Percentiles rank a stretch among this genome's conserved stretches.
Evolutionary conservation across 2,329 filamentous ascomycete species (phyloP).

Genomic region (Neonectria magnoliae): DNA sequence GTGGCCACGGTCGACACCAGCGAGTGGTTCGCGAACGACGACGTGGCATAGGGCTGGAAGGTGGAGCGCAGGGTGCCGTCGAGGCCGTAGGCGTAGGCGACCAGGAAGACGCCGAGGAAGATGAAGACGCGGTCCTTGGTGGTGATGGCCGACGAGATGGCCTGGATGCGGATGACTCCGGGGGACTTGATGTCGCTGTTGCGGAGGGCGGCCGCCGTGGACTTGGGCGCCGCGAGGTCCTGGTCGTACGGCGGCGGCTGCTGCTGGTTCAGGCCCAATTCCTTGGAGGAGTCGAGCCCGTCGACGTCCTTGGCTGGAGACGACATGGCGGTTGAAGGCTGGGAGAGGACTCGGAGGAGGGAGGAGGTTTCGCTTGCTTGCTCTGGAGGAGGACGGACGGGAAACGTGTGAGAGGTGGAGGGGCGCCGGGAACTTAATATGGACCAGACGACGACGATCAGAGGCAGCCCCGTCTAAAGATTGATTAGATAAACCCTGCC

Average conservation of each 20-base stretch:
- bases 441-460: neutral
- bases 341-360: neutral
- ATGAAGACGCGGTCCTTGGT: slow-evolving; percentile 63
- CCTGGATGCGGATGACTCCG: slow-evolving; percentile 69
- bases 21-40: slow-evolving; percentile 61
- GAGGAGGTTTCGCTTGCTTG: too few species aligned
- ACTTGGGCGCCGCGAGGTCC: neutral
- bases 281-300: slow-evolving; percentile 3
- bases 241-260: neutral
- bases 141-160: slow-evolving; percentile 63
- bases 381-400: neutral
- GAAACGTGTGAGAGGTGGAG: neutral
- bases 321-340: slow-evolving; percentile 8
- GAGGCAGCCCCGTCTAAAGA: slow-evolving; percentile 6
- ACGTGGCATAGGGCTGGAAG: slow-evolving; percentile 66
- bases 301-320: slow-evolving; percentile 5
- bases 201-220: slow-evolving; percentile 40
- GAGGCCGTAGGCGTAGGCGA: slow-evolving; percentile 72
- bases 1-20: slow-evolving; percentile 68
- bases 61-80: slow-evolving; percentile 66
- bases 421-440: slow-evolving; percentile 18
- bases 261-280: neutral
- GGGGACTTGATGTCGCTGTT: slow-evolving; percentile 52
- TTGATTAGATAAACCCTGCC: slow-evolving; percentile 23
- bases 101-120: slow-evolving; percentile 69